These are phyloP conservation scores for Tetracladium marchalianum DNA, from an alignment of 495 filamentous ascomycete genomes.

Conservation along the genomic window DNA sequence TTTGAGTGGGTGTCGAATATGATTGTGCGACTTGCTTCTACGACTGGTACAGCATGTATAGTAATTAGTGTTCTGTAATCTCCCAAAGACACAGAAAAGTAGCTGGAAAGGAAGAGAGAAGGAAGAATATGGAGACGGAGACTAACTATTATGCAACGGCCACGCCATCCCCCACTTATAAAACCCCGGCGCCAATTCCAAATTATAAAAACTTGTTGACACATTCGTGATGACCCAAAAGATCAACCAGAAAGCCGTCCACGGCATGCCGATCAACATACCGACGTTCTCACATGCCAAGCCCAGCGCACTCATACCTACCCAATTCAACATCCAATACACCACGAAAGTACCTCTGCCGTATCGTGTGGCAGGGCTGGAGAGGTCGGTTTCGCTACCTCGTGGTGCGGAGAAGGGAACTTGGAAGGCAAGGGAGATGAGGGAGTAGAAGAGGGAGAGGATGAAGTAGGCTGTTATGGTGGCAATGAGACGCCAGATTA, in stretches of 20 bases:
- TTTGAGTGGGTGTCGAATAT: slow-evolving; percentile 53
- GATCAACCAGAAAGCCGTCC: slow-evolving; percentile 61
- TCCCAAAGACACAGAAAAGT: no score
- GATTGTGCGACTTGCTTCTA: slow-evolving; percentile 51
- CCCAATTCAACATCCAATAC: slow-evolving; percentile 68
- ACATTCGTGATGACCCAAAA: slow-evolving; percentile 73
- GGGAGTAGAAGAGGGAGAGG: slow-evolving; percentile 55
- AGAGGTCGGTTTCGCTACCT: slow-evolving; percentile 32
- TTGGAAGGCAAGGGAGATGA: slow-evolving; percentile 55
- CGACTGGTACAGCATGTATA: slow-evolving; percentile 26
- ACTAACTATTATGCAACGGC: slow-evolving; percentile 47
- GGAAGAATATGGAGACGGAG: not conserved
- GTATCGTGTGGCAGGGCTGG: slow-evolving; percentile 46
- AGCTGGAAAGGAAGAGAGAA: slow-evolving; percentile 5
- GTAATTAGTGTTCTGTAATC: no score
- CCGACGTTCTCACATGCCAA: slow-evolving; percentile 64
- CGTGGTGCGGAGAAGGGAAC: slow-evolving; percentile 46
- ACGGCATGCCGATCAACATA: slow-evolving; percentile 58
- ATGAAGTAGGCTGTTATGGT: slow-evolving; percentile 55
- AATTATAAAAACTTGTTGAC: slow-evolving; percentile 50
- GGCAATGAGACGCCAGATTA: slow-evolving; percentile 51
- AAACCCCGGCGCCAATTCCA: slow-evolving; percentile 49
- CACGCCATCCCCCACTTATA: slow-evolving; percentile 63
- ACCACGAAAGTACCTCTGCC: slow-evolving; percentile 51
- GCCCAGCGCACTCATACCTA: slow-evolving; percentile 59